Base-by-base conservation (phyloP, 2,329 filamentous ascomycete species). In the Berkeleyomyces rouxiae region DNA sequence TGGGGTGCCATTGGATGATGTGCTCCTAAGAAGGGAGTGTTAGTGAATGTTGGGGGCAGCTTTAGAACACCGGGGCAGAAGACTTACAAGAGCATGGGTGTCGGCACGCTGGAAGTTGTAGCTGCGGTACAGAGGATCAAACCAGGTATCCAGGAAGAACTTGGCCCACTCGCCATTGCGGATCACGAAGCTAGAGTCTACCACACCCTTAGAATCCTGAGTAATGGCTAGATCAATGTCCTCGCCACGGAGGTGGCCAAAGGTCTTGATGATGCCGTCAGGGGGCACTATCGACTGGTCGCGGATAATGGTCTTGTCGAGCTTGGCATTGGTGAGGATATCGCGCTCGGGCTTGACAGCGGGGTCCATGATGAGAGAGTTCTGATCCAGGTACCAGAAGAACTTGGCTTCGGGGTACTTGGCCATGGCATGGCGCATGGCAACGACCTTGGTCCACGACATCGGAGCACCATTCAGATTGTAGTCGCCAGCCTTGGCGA, bases 81-180 rank as follows among this genome's bases (percentile, higher is more conserved):
- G 49, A 72, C 84, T 71, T 77, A 90, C 93, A 76, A 99, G 74
- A 59, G 92, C 91, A 76, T 99, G 92, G 33, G 80, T 82, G 73
- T 99, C 93, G 0, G 90, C 91, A 72, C 95, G 96, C 70, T 95
- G 89, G 70, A 99, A 99, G 71, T 96, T 95, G 75, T 99, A 99
- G 67, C 80, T 88, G 66, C 92, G 81, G 74, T 95, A 99, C 51
- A 97, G 77, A 58, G 93, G 93, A 71, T 97, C 90, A 70, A 93
- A 95, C 93, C 93, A 99, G 0, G 88, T 87, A 71, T 99, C 93
- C 16, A 97, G 74, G 70, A 99, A 89, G 76, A 88, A 99, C 70
- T 87, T 87, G 53, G 88, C 87, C 89, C 92, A 99, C 62, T 93
- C 89, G 31, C 91, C 90, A 65, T 87, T 88, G 66, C 84, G 80